Percentiles rank a stretch among this genome's conserved stretches.
Conservation (phyloP, 169 alveolate genomes). For the Blepharisma undulans region DNA sequence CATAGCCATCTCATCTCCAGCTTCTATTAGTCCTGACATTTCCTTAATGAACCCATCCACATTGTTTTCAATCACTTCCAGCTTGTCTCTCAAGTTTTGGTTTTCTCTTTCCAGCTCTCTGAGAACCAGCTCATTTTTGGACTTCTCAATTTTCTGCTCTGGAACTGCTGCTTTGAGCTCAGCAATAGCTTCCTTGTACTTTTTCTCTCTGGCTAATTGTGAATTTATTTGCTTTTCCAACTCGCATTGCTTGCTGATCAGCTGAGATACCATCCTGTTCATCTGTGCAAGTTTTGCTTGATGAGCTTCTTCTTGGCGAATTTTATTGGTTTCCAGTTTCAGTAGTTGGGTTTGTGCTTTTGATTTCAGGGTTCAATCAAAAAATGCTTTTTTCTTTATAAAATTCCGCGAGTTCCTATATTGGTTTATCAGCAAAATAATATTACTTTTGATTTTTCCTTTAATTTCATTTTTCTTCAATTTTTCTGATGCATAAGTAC, state of each 20-base stretch:
- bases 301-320: slow-evolving; percentile 21
- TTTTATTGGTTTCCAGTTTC: neutral
- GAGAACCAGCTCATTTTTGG: neutral
- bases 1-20: neutral
- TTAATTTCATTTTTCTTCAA: neutral
- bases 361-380: neutral
- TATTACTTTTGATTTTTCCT: neutral
- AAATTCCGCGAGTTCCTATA: neutral
- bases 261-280: neutral
- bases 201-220: neutral
- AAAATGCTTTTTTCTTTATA: neutral
- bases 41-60: slow-evolving; percentile 28
- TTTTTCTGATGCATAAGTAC: neutral
- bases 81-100: slow-evolving; percentile 18
- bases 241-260: slow-evolving; percentile 5
- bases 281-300: neutral
- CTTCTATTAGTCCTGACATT: slow-evolving; percentile 28
- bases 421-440: neutral
- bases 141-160: neutral
- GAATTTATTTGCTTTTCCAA: neutral
- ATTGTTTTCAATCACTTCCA: slow-evolving; percentile 39
- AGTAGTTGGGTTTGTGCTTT: neutral
- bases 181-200: slow-evolving; percentile 14
- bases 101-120: slow-evolving; percentile 41
- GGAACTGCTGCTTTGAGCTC: neutral